Percentiles rank a stretch among this genome's conserved stretches.
Evolutionary conservation across 2,329 filamentous ascomycete species (phyloP).

Genomic region (Didymella glomerata): DNA sequence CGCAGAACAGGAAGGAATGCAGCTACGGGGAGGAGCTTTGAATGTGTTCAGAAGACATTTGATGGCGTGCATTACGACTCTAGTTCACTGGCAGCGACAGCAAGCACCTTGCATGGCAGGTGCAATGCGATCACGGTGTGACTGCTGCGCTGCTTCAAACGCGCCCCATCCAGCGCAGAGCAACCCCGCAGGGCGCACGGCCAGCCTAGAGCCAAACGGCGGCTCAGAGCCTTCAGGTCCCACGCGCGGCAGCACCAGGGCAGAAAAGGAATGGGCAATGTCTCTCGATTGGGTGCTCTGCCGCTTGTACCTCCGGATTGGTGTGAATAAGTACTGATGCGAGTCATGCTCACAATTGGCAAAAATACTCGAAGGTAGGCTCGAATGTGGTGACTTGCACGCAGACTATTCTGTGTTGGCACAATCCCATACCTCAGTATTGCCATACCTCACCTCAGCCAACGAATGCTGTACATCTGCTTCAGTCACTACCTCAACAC

Average conservation of each 20-base stretch:
- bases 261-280: constrained; percentile 15
- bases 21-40: constrained; percentile 16
- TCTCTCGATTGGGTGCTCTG: constrained; percentile 12
- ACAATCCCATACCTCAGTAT: not conserved
- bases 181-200: constrained; percentile 32
- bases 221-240: constrained; percentile 17
- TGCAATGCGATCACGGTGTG: constrained; percentile 9
- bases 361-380: not conserved
- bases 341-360: constrained; percentile 17
- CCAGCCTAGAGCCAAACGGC: constrained; percentile 23
- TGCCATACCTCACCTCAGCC: not conserved
- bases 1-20: constrained; percentile 36
- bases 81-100: constrained; percentile 14
- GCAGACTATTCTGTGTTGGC: not conserved
- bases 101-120: constrained; percentile 24
- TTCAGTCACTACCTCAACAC: not conserved
- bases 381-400: not conserved
- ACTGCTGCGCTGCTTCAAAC: constrained; percentile 22
- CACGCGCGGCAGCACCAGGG: constrained; percentile 18
- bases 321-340: not conserved
- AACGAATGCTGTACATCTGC: not conserved
- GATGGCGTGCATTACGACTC: not conserved
- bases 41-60: not conserved
- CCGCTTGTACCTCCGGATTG: constrained; percentile 20
- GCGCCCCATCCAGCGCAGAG: constrained; percentile 25